These are phyloP conservation scores for Nematocida sp. DNA, from an alignment of 371 early-diverging fungal genomes.

Conservation along the genomic window DNA sequence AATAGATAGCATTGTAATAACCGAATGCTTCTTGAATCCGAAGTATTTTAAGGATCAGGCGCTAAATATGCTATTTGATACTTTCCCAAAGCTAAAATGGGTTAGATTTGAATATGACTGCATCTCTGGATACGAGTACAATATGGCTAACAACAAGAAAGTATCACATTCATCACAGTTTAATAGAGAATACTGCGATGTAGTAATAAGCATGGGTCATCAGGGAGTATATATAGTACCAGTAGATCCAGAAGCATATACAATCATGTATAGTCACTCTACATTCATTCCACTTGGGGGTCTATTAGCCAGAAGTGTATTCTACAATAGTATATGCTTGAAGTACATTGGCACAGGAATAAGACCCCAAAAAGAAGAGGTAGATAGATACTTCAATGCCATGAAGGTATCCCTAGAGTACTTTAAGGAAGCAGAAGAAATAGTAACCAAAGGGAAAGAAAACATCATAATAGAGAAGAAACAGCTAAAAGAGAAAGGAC, in stretches of 20 bases:
- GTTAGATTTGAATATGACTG: constrained; percentile 62
- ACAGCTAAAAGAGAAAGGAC: constrained; percentile 26
- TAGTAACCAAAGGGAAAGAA: constrained; percentile 25
- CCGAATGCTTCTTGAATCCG: constrained; percentile 58
- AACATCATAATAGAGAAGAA: constrained; percentile 1
- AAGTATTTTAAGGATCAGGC: constrained; percentile 42
- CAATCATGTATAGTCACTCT: constrained; percentile 37
- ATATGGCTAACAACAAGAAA: constrained; percentile 27
- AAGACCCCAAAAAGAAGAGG: constrained; percentile 40
- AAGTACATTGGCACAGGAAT: constrained; percentile 53
- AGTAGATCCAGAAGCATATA: constrained; percentile 42
- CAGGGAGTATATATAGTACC: constrained; percentile 52
- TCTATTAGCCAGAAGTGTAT: constrained; percentile 44
- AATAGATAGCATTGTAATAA: constrained; percentile 58
- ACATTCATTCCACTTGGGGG: constrained; percentile 48
- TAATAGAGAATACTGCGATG: constrained; percentile 58
- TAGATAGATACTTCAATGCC: constrained; percentile 33
- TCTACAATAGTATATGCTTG: constrained; percentile 44
- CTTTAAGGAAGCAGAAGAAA: constrained; percentile 27
- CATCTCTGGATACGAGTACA: constrained; percentile 58
- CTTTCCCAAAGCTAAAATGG: constrained; percentile 54
- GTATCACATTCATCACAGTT: constrained; percentile 10
- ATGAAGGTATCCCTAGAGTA: constrained; percentile 28
- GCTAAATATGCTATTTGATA: constrained; percentile 54
- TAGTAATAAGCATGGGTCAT: constrained; percentile 60